A percentile compares a stretch with the other conserved stretches of the same genome.
These are phyloP conservation scores for Colletotrichum trifolii DNA, from an alignment of 2,329 filamentous ascomycete genomes.

Conservation along the genomic window DNA sequence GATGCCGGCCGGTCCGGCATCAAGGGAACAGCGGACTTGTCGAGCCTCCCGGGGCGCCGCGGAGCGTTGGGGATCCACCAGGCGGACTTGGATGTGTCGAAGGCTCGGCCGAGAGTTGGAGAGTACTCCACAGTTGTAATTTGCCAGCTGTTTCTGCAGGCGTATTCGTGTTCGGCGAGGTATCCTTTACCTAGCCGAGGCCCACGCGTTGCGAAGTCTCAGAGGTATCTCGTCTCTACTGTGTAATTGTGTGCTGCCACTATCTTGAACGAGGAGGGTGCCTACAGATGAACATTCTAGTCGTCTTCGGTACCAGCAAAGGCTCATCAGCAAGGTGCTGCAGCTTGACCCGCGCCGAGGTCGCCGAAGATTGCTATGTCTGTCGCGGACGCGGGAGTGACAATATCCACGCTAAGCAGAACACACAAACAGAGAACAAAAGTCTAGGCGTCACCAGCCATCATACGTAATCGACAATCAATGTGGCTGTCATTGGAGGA, in stretches of 20 bases:
- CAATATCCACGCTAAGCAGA: no score
- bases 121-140: background rate
- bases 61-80: conserved; percentile 1
- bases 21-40: conserved; percentile 22
- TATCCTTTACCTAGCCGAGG: conserved; percentile 8
- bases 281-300: no score
- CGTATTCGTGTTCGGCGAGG: conserved; percentile 29
- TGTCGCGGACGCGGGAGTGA: no score
- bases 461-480: conserved; percentile 12
- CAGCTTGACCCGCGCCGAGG: conserved; percentile 5
- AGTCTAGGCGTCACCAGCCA: conserved; percentile 1
- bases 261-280: no score
- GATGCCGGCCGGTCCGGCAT: conserved; percentile 26
- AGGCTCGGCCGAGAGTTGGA: conserved; percentile 24
- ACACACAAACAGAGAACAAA: background rate
- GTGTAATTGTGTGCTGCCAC: no score
- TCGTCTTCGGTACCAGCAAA: no score
- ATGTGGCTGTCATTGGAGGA: conserved; percentile 31
- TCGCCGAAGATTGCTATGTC: no score
- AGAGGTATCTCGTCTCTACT: no score
- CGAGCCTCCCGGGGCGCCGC: conserved; percentile 20
- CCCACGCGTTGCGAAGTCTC: background rate
- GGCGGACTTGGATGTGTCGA: background rate
- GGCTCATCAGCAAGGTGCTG: no score
- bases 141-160: background rate